These are phyloP conservation scores for Salix udensis DNA, from an alignment of 345 rosid species.

Conservation along the genomic window DNA sequence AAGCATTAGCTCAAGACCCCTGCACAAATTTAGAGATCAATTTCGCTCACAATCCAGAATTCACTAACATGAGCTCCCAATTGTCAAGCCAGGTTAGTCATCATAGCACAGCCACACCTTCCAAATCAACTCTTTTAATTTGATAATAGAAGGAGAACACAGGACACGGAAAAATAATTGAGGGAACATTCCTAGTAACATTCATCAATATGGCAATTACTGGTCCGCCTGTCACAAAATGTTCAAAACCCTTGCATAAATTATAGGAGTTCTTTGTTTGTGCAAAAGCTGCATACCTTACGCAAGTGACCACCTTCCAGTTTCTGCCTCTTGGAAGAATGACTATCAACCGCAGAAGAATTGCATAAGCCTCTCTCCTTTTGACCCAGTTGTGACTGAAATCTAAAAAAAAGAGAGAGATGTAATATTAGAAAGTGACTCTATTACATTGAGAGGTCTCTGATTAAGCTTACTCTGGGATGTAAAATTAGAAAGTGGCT, in stretches of 20 bases:
- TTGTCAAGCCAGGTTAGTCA: not conserved
- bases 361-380: conserved; percentile 40
- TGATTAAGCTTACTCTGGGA: not conserved
- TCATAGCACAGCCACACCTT: not conserved
- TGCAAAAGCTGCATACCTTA: conserved; percentile 44
- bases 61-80: not conserved
- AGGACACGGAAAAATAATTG: not conserved
- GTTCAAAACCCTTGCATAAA: not conserved
- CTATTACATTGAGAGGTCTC: conserved; percentile 2
- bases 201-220: not conserved
- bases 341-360: conserved; percentile 59
- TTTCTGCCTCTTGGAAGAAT: conserved; percentile 94
- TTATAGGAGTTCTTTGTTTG: not conserved
- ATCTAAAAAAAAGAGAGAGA: conserved; percentile 30
- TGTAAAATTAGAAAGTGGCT: not conserved
- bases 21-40: not conserved
- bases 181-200: not conserved
- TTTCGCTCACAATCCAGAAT: not conserved
- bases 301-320: conserved; percentile 75
- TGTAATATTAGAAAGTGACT: not conserved
- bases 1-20: not conserved
- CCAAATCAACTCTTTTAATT: not conserved
- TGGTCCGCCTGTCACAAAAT: not conserved
- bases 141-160: not conserved
- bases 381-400: conserved; percentile 37